Percentiles rank a stretch among this genome's conserved stretches.
These are phyloP conservation scores for Fusarium solani-melongenae DNA, from an alignment of 2,329 filamentous ascomycete species.

Conservation along the genomic window DNA sequence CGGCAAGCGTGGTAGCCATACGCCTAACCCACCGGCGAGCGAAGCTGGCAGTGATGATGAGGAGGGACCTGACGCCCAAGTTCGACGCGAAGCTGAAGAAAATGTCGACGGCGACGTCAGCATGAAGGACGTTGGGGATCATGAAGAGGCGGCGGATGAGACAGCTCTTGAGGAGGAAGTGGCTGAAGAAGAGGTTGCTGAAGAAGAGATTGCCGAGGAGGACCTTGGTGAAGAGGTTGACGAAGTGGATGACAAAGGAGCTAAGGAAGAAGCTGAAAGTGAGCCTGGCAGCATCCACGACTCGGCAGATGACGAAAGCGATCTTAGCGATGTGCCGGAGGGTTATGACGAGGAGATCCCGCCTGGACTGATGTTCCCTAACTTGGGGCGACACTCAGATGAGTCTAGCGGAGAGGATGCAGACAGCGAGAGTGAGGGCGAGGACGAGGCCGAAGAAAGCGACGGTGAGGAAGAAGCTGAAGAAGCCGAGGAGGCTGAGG, in stretches of 20 bases:
- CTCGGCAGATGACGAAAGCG: conserved; percentile 76
- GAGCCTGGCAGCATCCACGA: conserved; percentile 69
- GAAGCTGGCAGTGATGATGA: conserved; percentile 53
- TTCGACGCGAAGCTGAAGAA: conserved; percentile 49
- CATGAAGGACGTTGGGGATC: conserved; percentile 56
- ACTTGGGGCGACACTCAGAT: conserved; percentile 49
- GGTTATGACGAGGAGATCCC: conserved; percentile 69
- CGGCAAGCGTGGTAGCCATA: conserved; percentile 57
- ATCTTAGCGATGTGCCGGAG: conserved; percentile 72
- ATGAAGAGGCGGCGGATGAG: conserved; percentile 44
- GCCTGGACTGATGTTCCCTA: conserved; percentile 64
- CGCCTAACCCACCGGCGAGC: conserved; percentile 50
- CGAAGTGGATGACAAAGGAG: conserved; percentile 45
- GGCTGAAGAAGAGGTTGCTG: conserved; percentile 41
- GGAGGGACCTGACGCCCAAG: conserved; percentile 54
- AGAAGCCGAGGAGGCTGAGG: conserved; percentile 22
- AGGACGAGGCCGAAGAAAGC: conserved; percentile 40
- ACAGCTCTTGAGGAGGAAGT: conserved; percentile 43
- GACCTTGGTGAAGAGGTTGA: conserved; percentile 51
- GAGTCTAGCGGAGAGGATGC: conserved; percentile 51
- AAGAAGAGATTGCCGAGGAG: conserved; percentile 45
- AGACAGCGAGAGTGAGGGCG: conserved; percentile 50
- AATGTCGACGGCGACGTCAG: conserved; percentile 50
- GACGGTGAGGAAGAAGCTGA: conserved; percentile 32
- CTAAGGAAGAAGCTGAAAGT: conserved; percentile 45